Conservation (phyloP, 441 rosid species). For the Populus trichocarpa region DNA sequence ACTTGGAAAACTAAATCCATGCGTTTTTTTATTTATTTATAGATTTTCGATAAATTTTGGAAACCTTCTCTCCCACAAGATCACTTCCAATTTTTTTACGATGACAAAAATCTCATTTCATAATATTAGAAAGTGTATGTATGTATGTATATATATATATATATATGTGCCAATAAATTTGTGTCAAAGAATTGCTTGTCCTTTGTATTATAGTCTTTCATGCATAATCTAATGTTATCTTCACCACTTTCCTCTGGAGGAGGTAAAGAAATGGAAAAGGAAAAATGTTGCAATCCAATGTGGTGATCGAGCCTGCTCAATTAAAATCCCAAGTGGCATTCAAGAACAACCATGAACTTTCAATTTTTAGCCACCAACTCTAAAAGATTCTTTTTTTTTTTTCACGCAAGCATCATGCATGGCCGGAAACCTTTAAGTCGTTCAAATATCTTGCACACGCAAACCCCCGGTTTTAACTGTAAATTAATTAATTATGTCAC, state of each 20-base stretch:
- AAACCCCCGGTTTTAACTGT: not conserved
- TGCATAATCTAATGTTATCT: not conserved
- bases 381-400: slow-evolving; percentile 20
- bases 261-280: too few species aligned
- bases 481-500: too few species aligned
- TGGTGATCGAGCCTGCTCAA: not conserved
- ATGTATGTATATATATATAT: too few species aligned
- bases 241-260: not conserved
- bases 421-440: slow-evolving; percentile 21
- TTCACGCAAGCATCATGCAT: slow-evolving; percentile 35
- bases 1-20: not conserved
- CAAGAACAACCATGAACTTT: not conserved
- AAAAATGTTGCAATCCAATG: not conserved
- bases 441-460: slow-evolving; percentile 4
- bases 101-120: too few species aligned
- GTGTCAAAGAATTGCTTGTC: not conserved
- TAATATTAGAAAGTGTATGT: too few species aligned
- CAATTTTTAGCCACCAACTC: not conserved
- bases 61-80: not conserved
- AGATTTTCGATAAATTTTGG: not conserved
- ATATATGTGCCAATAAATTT: not conserved
- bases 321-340: not conserved
- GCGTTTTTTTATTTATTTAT: not conserved
- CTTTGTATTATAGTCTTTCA: not conserved
- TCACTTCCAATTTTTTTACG: not conserved